Evolutionary conservation across 129 eudicot genomes (phyloP).

Genomic region (Kitagawia praeruptora): DNA sequence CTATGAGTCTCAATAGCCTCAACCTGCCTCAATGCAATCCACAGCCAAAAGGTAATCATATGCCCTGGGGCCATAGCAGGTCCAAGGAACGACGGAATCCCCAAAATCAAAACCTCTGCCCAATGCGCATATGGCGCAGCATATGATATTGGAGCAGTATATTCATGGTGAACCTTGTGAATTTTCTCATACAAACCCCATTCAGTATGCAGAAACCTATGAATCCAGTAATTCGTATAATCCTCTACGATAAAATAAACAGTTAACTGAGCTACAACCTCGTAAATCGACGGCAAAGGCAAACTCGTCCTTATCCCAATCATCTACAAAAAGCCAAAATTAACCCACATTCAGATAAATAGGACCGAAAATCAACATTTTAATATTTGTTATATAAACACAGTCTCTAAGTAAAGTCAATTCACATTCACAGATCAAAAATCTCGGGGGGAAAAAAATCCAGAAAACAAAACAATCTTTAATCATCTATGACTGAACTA

Average conservation of each 20-base stretch:
- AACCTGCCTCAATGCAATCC: slow-evolving; percentile 65
- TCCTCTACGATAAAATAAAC: slow-evolving; percentile 85
- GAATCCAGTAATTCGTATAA: slow-evolving; percentile 80
- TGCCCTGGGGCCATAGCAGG: slow-evolving; percentile 80
- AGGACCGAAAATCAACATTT: neutral
- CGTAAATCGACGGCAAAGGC: slow-evolving; percentile 71
- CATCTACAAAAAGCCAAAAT: slow-evolving; percentile 32
- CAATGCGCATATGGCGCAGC: slow-evolving; percentile 53
- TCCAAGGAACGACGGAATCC: slow-evolving; percentile 74
- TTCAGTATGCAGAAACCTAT: slow-evolving; percentile 69
- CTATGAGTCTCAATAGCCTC: slow-evolving; percentile 88
- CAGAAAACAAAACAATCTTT: neutral
- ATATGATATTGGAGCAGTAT: slow-evolving; percentile 59
- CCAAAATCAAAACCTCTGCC: slow-evolving; percentile 67
- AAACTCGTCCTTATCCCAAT: slow-evolving; percentile 77
- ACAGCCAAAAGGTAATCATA: slow-evolving; percentile 48
- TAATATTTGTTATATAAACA: neutral
- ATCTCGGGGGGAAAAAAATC: too few relatives aligned
- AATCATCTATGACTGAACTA: neutral
- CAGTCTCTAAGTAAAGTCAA: neutral
- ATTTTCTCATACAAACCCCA: slow-evolving; percentile 66
- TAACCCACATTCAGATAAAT: neutral
- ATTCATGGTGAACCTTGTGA: slow-evolving; percentile 81
- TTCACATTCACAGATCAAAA: neutral
- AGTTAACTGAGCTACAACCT: slow-evolving; percentile 46